phyloP scores from a whole-genome alignment of 116 monocot species.

The Cymodocea nodosa region DNA sequence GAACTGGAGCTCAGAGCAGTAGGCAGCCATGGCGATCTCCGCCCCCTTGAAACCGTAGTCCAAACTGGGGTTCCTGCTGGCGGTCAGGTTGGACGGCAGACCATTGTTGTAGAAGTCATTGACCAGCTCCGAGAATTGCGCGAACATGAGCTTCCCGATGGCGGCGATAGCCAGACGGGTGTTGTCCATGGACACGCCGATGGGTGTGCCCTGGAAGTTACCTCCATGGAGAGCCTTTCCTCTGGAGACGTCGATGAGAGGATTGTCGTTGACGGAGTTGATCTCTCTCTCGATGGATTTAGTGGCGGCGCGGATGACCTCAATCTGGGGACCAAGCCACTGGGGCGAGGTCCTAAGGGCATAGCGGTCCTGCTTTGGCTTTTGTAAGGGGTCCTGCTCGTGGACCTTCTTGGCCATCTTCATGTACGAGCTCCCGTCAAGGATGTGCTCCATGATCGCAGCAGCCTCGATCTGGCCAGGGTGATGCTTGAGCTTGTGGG shows the following conservation, averaged over 20 bases:
- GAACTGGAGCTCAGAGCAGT: constrained; percentile 73
- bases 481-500: constrained; percentile 80
- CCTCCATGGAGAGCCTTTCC: constrained; percentile 74
- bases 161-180: constrained; percentile 65
- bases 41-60: constrained; percentile 73
- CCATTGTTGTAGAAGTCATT: constrained; percentile 96
- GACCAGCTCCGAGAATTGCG: constrained; percentile 84
- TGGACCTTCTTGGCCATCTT: constrained; percentile 51
- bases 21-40: constrained; percentile 70
- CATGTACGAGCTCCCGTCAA: constrained; percentile 71
- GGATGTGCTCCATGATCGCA: constrained; percentile 79
- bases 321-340: constrained; percentile 22
- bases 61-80: constrained; percentile 36
- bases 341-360: constrained; percentile 17
- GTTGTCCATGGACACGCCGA: constrained; percentile 96
- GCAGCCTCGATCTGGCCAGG: constrained; percentile 82
- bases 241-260: constrained; percentile 64
- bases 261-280: constrained; percentile 88
- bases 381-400: constrained; percentile 61
- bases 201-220: constrained; percentile 92
- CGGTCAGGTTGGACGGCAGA: constrained; percentile 56
- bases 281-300: constrained; percentile 75
- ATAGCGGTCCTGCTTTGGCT: constrained; percentile 26
- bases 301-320: constrained; percentile 51
- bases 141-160: constrained; percentile 96